These are phyloP conservation scores for Microascus cirrosus DNA, from an alignment of 2,329 filamentous ascomycete genomes.

Conservation along the genomic window DNA sequence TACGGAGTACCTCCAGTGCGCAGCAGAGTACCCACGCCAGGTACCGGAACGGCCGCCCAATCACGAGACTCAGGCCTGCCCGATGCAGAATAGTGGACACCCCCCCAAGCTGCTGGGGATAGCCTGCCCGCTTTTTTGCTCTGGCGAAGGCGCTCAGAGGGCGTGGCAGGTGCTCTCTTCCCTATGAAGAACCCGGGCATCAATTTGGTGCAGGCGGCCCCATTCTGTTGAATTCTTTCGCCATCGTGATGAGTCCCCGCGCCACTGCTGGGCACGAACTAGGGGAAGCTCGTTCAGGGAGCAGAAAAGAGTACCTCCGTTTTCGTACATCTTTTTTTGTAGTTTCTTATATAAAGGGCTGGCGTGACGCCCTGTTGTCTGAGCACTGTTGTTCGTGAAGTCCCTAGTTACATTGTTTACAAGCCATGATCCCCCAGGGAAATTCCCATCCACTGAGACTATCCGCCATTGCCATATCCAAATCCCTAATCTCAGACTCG, in stretches of 20 bases:
- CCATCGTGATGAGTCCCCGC: constrained; percentile 4
- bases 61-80: not conserved
- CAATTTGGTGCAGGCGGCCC: not conserved
- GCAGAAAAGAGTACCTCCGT: not conserved
- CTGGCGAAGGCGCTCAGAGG: not conserved
- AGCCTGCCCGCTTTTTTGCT: not conserved
- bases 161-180: not conserved
- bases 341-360: not conserved
- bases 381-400: not conserved
- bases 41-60: not conserved
- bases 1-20: not conserved
- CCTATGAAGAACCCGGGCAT: no score
- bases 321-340: not conserved
- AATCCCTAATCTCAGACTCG: not conserved
- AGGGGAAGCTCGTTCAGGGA: not conserved
- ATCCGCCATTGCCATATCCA: not conserved
- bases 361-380: not conserved
- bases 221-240: constrained; percentile 4
- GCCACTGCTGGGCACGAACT: not conserved
- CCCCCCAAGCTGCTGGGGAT: no score
- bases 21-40: not conserved
- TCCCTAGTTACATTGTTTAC: not conserved
- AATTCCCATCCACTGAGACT: not conserved
- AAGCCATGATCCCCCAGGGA: not conserved
- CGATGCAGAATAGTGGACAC: not conserved